Conservation (phyloP, 2,329 filamentous ascomycete genomes). For the Phymatotrichopsis omnivora region DNA sequence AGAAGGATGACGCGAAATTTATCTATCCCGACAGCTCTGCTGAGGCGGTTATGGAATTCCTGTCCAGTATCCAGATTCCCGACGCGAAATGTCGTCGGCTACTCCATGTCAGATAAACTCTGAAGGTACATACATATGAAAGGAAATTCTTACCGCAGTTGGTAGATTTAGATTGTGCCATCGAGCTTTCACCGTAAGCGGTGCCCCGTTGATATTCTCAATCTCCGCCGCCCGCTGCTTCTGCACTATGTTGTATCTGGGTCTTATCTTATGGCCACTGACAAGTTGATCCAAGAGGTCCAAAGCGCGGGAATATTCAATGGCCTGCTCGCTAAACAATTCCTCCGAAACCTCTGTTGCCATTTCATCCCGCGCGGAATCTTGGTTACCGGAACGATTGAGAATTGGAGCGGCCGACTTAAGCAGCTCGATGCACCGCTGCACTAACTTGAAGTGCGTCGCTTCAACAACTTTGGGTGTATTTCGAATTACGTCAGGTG, state of each 20-base stretch:
- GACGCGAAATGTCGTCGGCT: constrained; percentile 24
- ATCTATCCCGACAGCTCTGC: constrained; percentile 14
- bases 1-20: constrained; percentile 27
- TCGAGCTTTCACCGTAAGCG: constrained; percentile 16
- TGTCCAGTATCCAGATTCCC: constrained; percentile 25
- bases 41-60: constrained; percentile 25
- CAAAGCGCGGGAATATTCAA: constrained; percentile 58
- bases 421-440: constrained; percentile 62
- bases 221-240: constrained; percentile 14
- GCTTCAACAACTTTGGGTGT: constrained; percentile 42
- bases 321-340: constrained; percentile 46
- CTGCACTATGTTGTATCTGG: constrained; percentile 50
- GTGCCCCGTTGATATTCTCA: constrained; percentile 17
- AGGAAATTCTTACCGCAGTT: constrained; percentile 18
- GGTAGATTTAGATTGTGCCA: constrained; percentile 17
- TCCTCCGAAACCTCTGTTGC: constrained; percentile 42
- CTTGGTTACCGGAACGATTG: neutral
- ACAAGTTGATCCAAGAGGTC: constrained; percentile 59
- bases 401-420: constrained; percentile 48
- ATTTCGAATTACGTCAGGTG: constrained; percentile 37
- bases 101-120: constrained; percentile 5
- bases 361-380: constrained; percentile 46
- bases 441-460: constrained; percentile 59
- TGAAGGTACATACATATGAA: neutral
- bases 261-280: constrained; percentile 41